These are phyloP conservation scores for Solanum ossicruentum DNA, from an alignment of 257 asterid species.

Conservation along the genomic window DNA sequence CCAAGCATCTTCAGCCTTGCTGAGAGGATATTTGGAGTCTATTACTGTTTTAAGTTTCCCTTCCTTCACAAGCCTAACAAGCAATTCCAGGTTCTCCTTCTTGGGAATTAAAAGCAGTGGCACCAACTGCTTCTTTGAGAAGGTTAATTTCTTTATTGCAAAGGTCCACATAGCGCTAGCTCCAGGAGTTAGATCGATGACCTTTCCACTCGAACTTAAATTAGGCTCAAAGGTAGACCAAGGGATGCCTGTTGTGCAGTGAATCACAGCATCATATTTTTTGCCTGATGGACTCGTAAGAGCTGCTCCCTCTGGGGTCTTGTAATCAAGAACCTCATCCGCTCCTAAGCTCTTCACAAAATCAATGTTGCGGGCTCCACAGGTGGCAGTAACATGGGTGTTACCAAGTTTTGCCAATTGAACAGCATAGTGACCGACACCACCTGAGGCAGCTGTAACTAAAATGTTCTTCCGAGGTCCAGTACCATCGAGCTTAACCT, in stretches of 20 bases:
- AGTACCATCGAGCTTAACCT: slow-evolving; percentile 28
- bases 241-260: slow-evolving; percentile 27
- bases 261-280: slow-evolving; percentile 57
- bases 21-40: slow-evolving; percentile 33
- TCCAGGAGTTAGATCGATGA: slow-evolving; percentile 45
- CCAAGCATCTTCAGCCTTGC: slow-evolving; percentile 60
- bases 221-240: slow-evolving; percentile 56
- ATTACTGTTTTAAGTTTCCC: slow-evolving; percentile 49
- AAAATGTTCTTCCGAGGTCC: slow-evolving; percentile 42
- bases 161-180: slow-evolving; percentile 23
- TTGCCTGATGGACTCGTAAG: slow-evolving; percentile 52
- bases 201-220: slow-evolving; percentile 29
- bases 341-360: slow-evolving; percentile 59
- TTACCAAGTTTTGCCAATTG: slow-evolving; percentile 70
- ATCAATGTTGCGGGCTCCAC: slow-evolving; percentile 64
- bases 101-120: slow-evolving; percentile 19
- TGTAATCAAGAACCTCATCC: slow-evolving; percentile 71
- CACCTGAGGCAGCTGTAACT: slow-evolving; percentile 65
- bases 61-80: slow-evolving; percentile 45
- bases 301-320: slow-evolving; percentile 43
- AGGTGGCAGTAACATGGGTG: slow-evolving; percentile 62
- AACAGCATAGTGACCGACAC: slow-evolving; percentile 66
- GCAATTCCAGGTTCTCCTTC: slow-evolving; percentile 15
- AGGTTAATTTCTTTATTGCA: slow-evolving; percentile 26
- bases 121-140: slow-evolving; percentile 34